These are phyloP conservation scores for Suhomyces taliae DNA, from an alignment of 1,139 yeast species.

Conservation along the genomic window DNA sequence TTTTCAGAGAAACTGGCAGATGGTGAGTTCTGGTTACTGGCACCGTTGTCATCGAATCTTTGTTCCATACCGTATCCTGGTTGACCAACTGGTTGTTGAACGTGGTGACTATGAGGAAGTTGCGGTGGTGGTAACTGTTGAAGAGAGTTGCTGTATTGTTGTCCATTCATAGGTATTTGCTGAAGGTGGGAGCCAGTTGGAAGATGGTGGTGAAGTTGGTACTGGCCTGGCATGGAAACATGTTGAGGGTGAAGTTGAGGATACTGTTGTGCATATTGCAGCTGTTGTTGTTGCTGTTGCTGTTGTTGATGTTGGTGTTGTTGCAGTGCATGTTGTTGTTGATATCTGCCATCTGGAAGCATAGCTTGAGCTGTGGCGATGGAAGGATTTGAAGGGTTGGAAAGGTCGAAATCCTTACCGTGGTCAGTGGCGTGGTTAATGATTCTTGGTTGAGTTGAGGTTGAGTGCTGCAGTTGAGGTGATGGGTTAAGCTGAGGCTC, in stretches of 20 bases:
- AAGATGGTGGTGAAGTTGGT: conserved; percentile 7
- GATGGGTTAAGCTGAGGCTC: conserved; percentile 22
- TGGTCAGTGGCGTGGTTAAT: conserved; percentile 1
- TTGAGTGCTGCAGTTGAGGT: conserved; percentile 12
- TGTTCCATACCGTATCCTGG: conserved; percentile 3
- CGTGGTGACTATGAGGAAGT: conserved; percentile 1
- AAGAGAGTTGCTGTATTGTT: conserved; percentile 1
- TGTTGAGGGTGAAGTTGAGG: conserved; percentile 11
- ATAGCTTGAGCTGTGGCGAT: conserved; percentile 22
- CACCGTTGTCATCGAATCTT: conserved; percentile 3
- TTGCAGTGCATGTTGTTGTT: conserved; percentile 7
- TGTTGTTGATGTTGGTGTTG: no score
- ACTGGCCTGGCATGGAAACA: conserved; percentile 9
- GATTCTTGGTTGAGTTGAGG: conserved; percentile 7
- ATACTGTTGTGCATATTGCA: conserved; percentile 13
- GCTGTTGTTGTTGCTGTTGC: conserved; percentile 12
- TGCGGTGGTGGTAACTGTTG: conserved; percentile 3
- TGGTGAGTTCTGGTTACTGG: conserved; percentile 8
- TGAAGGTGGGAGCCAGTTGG: not conserved
- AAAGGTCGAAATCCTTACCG: conserved; percentile 15
- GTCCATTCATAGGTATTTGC: conserved; percentile 2
- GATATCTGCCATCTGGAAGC: conserved; percentile 13
- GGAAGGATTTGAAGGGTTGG: conserved; percentile 21
- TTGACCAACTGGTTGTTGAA: conserved; percentile 4
- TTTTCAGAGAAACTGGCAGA: conserved; percentile 16